Conservation (phyloP, 345 rosid genomes). For the Bruguiera sexangula region DNA sequence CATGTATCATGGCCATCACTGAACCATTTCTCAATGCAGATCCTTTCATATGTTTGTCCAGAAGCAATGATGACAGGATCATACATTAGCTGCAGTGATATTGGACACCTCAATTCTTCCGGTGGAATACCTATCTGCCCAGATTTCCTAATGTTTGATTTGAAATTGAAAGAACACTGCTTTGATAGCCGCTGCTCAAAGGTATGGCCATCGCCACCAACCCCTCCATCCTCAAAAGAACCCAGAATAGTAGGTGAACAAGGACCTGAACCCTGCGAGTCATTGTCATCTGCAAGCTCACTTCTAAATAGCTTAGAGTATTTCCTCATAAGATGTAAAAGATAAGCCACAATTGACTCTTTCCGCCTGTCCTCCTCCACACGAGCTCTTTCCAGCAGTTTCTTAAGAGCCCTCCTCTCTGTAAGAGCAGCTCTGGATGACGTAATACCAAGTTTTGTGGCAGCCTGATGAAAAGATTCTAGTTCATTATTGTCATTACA, state of each 20-base stretch:
- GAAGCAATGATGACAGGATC: constrained; percentile 98
- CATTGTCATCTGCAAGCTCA: constrained; percentile 78
- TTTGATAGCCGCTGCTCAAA: constrained; percentile 80
- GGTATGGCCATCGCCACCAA: constrained; percentile 38
- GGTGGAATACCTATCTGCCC: constrained; percentile 78
- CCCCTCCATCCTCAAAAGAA: constrained; percentile 46
- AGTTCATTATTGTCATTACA: constrained; percentile 65
- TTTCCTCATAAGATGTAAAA: constrained; percentile 87
- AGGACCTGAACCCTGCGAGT: constrained; percentile 85
- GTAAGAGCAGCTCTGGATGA: constrained; percentile 87
- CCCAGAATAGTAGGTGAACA: constrained; percentile 73
- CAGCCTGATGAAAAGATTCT: constrained; percentile 86
- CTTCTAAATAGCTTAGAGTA: constrained; percentile 88
- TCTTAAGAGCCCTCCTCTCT: constrained; percentile 89
- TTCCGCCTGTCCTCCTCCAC: constrained; percentile 92
- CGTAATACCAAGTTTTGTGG: constrained; percentile 66
- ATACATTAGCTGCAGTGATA: constrained; percentile 91
- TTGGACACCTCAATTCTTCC: constrained; percentile 95
- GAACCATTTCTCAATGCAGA: constrained; percentile 97
- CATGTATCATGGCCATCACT: constrained; percentile 87
- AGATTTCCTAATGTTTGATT: constrained; percentile 49
- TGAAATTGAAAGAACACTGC: constrained; percentile 68
- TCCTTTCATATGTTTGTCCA: constrained; percentile 94
- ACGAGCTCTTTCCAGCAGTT: constrained; percentile 88
- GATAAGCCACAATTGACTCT: constrained; percentile 93